phyloP scores from a whole-genome alignment of 1,284 basidiomycete species.

The Ustilago shanxiensis region DNA sequence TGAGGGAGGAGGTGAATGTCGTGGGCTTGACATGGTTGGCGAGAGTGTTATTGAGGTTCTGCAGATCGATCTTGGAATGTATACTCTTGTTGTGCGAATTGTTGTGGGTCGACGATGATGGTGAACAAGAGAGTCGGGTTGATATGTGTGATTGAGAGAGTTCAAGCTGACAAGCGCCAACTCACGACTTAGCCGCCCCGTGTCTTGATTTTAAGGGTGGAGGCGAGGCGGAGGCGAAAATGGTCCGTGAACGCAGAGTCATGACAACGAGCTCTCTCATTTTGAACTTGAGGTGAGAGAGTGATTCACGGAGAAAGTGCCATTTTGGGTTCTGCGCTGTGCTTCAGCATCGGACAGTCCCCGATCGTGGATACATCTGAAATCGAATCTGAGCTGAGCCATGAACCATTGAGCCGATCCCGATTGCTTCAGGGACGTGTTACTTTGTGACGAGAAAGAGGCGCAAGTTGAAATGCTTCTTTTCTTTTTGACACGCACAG shows the following conservation, averaged over 20 bases:
- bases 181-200: no score
- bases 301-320: conserved; percentile 2
- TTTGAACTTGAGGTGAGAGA: no score
- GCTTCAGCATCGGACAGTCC: not conserved
- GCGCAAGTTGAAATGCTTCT: no score
- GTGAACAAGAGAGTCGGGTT: no score
- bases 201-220: no score
- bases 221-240: no score
- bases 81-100: not conserved
- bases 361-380: no score
- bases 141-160: no score
- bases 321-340: not conserved
- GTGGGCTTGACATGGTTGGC: conserved; percentile 41
- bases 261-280: no score
- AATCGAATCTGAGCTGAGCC: not conserved
- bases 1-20: conserved; percentile 64
- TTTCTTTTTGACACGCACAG: not conserved
- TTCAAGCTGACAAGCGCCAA: no score
- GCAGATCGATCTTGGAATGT: not conserved
- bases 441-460: not conserved
- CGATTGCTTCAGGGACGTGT: not conserved
- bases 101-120: no score
- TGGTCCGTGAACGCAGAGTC: no score
- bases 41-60: not conserved
- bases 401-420: conserved; percentile 7